Conservation (phyloP, 371 early-diverging fungal species). For the Mucor plumbeus region DNA sequence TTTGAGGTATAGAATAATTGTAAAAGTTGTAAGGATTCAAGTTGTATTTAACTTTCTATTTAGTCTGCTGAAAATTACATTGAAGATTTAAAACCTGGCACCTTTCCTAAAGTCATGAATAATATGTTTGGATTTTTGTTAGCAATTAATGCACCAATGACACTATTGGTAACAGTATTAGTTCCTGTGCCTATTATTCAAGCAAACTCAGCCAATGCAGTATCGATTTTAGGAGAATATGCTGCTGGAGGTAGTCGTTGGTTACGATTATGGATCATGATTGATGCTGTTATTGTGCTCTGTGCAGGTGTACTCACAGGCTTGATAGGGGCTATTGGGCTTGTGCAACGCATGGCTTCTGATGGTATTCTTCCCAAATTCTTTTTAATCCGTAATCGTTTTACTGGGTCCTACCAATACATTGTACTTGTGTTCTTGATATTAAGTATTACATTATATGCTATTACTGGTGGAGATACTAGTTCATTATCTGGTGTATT, state of each 20-base stretch:
- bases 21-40: too few relatives aligned
- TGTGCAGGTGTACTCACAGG: slow-evolving; percentile 67
- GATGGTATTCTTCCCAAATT: slow-evolving; percentile 59
- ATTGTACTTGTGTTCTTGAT: slow-evolving; percentile 55
- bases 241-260: slow-evolving; percentile 45
- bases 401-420: slow-evolving; percentile 55
- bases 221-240: slow-evolving; percentile 53
- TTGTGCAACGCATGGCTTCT: slow-evolving; percentile 56
- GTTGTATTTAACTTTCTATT: not conserved
- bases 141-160: slow-evolving; percentile 52
- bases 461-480: slow-evolving; percentile 49
- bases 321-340: slow-evolving; percentile 58
- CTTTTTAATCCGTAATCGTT: slow-evolving; percentile 47
- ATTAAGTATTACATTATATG: slow-evolving; percentile 50
- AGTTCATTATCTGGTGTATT: slow-evolving; percentile 60
- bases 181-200: slow-evolving; percentile 51
- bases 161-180: slow-evolving; percentile 43
- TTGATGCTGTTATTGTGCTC: slow-evolving; percentile 65
- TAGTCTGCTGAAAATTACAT: slow-evolving; percentile 56
- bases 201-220: slow-evolving; percentile 44
- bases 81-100: slow-evolving; percentile 59
- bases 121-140: slow-evolving; percentile 59
- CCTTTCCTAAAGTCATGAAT: slow-evolving; percentile 63
- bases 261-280: slow-evolving; percentile 51
- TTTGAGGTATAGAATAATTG: slow-evolving; percentile 38